These are phyloP conservation scores for Paradendryphiella salina DNA, from an alignment of 2,329 filamentous ascomycete species.

Conservation along the genomic window DNA sequence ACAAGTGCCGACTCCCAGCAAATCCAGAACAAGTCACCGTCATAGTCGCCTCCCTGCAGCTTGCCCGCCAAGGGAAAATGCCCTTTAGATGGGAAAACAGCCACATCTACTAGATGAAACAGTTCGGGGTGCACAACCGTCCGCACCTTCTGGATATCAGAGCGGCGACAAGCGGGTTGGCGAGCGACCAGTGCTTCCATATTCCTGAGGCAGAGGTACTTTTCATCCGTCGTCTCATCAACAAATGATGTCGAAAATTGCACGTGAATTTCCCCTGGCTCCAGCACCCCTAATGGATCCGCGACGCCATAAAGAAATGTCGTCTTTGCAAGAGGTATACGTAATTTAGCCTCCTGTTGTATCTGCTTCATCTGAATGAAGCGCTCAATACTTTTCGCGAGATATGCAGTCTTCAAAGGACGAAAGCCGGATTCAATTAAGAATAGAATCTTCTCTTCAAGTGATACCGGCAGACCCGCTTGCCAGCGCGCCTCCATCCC, in stretches of 20 bases:
- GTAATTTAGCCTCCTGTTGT: slow-evolving; percentile 59
- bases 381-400: slow-evolving; percentile 54
- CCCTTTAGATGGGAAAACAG: slow-evolving; percentile 73
- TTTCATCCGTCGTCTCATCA: slow-evolving; percentile 58
- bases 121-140: slow-evolving; percentile 61
- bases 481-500: slow-evolving; percentile 23
- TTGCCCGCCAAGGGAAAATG: slow-evolving; percentile 66
- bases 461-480: slow-evolving; percentile 27
- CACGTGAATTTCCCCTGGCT: slow-evolving; percentile 69
- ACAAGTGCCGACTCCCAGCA: slow-evolving; percentile 73
- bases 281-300: slow-evolving; percentile 64
- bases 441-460: slow-evolving; percentile 35
- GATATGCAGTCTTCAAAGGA: slow-evolving; percentile 52
- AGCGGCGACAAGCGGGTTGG: slow-evolving; percentile 68
- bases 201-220: slow-evolving; percentile 58
- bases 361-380: slow-evolving; percentile 60
- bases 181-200: slow-evolving; percentile 68
- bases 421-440: slow-evolving; percentile 59
- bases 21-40: slow-evolving; percentile 76
- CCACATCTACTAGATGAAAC: slow-evolving; percentile 72
- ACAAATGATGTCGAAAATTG: slow-evolving; percentile 66
- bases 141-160: slow-evolving; percentile 68
- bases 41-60: slow-evolving; percentile 79
- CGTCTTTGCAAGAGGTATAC: slow-evolving; percentile 64
- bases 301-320: slow-evolving; percentile 68